Conservation (phyloP, 1,284 basidiomycete species). For the Veloporphyrellus conicus region DNA sequence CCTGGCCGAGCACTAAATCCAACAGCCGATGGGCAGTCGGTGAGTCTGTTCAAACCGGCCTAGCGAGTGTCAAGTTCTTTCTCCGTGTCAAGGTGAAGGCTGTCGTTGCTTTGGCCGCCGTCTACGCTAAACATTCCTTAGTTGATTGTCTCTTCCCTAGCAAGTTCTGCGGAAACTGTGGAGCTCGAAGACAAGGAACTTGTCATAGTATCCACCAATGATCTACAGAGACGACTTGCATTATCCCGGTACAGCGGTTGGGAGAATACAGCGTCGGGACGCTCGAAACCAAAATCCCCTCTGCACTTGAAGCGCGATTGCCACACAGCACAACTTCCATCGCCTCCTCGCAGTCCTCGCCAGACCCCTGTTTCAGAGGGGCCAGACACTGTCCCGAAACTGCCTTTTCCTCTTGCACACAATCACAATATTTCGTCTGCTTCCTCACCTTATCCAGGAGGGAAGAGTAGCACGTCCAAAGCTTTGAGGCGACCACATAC, state of each 20-base stretch:
- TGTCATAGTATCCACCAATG: constrained; percentile 61
- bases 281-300: constrained; percentile 62
- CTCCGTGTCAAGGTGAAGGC: constrained; percentile 58
- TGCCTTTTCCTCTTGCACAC: constrained; percentile 14
- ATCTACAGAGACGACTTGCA: constrained; percentile 63
- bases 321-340: constrained; percentile 36
- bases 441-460: constrained; percentile 30
- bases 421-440: constrained; percentile 31
- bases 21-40: constrained; percentile 71
- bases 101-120: constrained; percentile 4
- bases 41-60: constrained; percentile 63
- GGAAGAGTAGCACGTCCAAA: constrained; percentile 17
- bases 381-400: constrained; percentile 3
- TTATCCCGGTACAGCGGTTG: constrained; percentile 55
- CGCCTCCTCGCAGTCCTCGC: constrained; percentile 31
- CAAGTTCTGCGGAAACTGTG: constrained; percentile 53
- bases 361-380: constrained; percentile 10
- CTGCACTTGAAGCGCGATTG: constrained; percentile 39
- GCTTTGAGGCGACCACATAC: constrained; percentile 51
- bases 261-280: constrained; percentile 32
- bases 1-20: constrained; percentile 68
- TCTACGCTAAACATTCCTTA: constrained; percentile 27
- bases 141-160: constrained; percentile 55
- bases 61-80: constrained; percentile 67
- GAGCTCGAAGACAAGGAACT: constrained; percentile 69